Conservation (phyloP, 257 asterid genomes). For the Salvia hispanica region DNA sequence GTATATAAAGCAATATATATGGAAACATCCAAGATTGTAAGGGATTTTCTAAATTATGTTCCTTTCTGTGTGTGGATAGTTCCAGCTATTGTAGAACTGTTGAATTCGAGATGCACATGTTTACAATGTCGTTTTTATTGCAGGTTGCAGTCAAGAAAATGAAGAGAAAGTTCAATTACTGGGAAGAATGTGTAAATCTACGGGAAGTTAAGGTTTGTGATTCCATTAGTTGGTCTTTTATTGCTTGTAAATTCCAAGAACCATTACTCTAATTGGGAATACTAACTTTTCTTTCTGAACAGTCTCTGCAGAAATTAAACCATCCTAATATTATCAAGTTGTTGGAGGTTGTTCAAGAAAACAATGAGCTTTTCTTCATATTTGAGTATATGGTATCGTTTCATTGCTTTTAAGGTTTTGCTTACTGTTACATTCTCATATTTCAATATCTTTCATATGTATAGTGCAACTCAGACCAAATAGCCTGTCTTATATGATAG, state of each 20-base stretch:
- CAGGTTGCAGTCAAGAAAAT: conserved; percentile 95
- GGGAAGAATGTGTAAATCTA: conserved; percentile 89
- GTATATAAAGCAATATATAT: conserved; percentile 82
- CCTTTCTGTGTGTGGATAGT: too few species aligned
- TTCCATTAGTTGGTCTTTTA: not conserved
- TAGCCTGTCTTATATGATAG: too few species aligned
- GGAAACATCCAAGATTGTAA: conserved; percentile 79
- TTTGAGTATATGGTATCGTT: conserved; percentile 84
- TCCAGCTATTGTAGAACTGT: too few species aligned
- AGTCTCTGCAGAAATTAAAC: conserved; percentile 78
- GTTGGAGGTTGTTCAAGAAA: conserved; percentile 85
- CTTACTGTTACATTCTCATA: too few species aligned
- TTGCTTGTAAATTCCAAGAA: too few species aligned
- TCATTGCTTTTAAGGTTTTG: not conserved
- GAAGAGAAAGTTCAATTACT: conserved; percentile 78
- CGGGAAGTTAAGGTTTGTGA: conserved; percentile 79
- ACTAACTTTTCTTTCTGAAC: conserved; percentile 35
- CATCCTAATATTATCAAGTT: conserved; percentile 85
- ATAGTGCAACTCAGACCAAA: too few species aligned
- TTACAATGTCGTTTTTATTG: not conserved
- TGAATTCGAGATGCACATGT: too few species aligned
- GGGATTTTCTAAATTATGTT: conserved; percentile 13
- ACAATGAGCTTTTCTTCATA: conserved; percentile 89
- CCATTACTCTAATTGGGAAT: too few species aligned
- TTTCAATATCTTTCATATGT: too few species aligned